A percentile compares a stretch with the other conserved stretches of the same genome.
Evolutionary conservation across 1,284 basidiomycete genomes (phyloP).

Genomic region (Cryptococcus maquisensis): DNA sequence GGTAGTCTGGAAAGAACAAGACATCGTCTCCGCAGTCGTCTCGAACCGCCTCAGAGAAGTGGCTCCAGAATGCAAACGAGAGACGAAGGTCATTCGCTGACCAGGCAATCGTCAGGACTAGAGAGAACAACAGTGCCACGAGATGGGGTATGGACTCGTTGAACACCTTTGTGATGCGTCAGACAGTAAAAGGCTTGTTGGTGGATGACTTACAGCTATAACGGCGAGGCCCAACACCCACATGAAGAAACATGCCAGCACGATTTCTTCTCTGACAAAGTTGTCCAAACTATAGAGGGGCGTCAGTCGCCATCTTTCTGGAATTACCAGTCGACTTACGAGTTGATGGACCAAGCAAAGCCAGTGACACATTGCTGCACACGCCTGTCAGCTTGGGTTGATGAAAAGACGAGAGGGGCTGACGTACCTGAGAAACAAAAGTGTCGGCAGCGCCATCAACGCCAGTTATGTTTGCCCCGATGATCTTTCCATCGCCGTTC

Average conservation of each 20-base stretch:
- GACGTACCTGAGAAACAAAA: slow-evolving; percentile 1
- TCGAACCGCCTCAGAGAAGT: background rate
- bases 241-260: slow-evolving; percentile 70
- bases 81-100: slow-evolving; percentile 54
- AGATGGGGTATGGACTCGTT: slow-evolving; percentile 78
- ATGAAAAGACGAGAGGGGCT: too few relatives aligned
- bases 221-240: slow-evolving; percentile 76
- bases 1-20: slow-evolving; percentile 2
- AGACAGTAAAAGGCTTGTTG: background rate
- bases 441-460: background rate
- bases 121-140: slow-evolving; percentile 58
- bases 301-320: background rate
- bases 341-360: slow-evolving; percentile 14
- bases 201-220: slow-evolving; percentile 54
- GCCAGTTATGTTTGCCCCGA: slow-evolving; percentile 3
- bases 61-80: slow-evolving; percentile 1
- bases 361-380: slow-evolving; percentile 4
- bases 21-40: background rate
- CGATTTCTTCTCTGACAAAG: slow-evolving; percentile 69
- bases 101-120: slow-evolving; percentile 66
- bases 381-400: background rate
- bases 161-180: slow-evolving; percentile 49
- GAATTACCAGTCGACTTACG: background rate
- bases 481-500: background rate
- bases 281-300: slow-evolving; percentile 34